Evolutionary conservation across 2,329 filamentous ascomycete species (phyloP), one percentile per base, ranked within the genome.

Genomic region (Xylariaceae sp.): DNA sequence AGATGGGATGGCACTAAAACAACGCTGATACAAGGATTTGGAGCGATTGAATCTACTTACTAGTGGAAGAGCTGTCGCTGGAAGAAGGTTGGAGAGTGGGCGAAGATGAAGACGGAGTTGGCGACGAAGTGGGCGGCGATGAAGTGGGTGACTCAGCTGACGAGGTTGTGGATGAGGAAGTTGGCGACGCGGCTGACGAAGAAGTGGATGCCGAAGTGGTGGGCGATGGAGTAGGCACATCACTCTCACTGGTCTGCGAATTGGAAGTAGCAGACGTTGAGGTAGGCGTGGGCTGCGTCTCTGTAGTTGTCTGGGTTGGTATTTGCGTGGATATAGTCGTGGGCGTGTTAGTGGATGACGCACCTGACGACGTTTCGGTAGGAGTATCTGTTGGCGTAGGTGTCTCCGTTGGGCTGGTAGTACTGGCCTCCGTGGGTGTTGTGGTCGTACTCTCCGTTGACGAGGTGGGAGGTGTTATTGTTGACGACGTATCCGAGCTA

Each of bases 361-460:
- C 46, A 6, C 39, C 34, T 12, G 39, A 39, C 31, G 31, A 19
- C 18, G 27, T 16, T 16, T 28, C 27, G 13, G 32, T 31, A 31
- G 39, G n/a, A 7, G 14, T 23, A 14, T 27, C 17, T 9, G 47
- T 33, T 5, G 38, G 33, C 35, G 41, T 35, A 14, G 47, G 38
- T 23, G 48, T 40, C 12, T 24, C 21, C 21, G 21, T 24, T 7
- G 21, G 38, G 41, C 12, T 40, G 40, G 32, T 6, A 26, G 15
- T 32, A 29, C 15, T 4, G 27, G 23, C 11, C 41, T 37, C 11
- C 38, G 30, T 9, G 38, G 36, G 15, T 28, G 27, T 13, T 37
- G 16, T 8, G 46, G 6, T 11, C 43, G 42, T 27, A 45, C 43
- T 35, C 50, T 50, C 34, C 7, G 42, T 38, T 19, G 36, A 9